phyloP scores from a whole-genome alignment of 306 rosid species.

The Potentilla sterilis region DNA sequence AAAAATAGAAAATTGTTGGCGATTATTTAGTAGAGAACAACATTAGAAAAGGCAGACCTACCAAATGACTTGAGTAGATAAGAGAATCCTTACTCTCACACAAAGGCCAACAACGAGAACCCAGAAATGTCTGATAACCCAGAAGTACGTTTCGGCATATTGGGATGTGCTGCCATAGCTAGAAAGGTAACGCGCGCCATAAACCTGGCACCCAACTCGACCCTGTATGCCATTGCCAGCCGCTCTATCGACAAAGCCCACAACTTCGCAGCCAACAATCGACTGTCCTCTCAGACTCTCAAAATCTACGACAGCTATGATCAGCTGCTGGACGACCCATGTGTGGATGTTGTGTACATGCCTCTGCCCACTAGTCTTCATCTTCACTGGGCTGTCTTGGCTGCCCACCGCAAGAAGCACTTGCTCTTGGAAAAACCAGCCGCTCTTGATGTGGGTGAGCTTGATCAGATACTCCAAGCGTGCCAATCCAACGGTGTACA shows the following conservation, averaged over 20 bases:
- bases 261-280: conserved; percentile 44
- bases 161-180: conserved; percentile 73
- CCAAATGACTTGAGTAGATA: background rate
- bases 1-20: no score
- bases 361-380: conserved; percentile 74
- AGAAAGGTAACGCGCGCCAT: conserved; percentile 77
- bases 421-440: conserved; percentile 73
- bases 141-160: conserved; percentile 51
- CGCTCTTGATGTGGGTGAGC: conserved; percentile 56
- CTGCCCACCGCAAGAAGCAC: conserved; percentile 74
- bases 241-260: conserved; percentile 63
- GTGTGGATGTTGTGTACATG: conserved; percentile 67
- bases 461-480: conserved; percentile 63
- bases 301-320: conserved; percentile 62
- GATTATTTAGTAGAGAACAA: no score
- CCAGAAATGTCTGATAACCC: conserved; percentile 27
- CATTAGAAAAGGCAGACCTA: no score
- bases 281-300: conserved; percentile 25
- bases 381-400: conserved; percentile 59
- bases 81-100: background rate
- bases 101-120: background rate
- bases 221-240: conserved; percentile 62
- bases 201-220: conserved; percentile 49
- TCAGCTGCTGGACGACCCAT: conserved; percentile 57
- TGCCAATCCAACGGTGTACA: conserved; percentile 67